Evolutionary conservation across 768 basidiomycete genomes (phyloP).

Genomic region (Pseudohyphozyma bogoriensis): DNA sequence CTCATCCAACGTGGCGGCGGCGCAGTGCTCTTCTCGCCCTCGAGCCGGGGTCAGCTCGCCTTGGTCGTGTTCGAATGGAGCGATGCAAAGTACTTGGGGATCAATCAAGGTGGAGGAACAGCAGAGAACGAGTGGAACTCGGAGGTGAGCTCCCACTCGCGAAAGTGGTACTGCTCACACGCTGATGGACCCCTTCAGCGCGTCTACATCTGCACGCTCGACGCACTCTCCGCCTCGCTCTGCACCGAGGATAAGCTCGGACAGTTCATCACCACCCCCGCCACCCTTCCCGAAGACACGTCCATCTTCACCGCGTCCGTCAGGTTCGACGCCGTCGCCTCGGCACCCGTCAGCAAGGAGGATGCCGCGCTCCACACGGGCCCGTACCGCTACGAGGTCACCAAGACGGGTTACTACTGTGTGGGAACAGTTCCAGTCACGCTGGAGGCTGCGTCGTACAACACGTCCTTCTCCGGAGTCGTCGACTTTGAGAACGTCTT

Average conservation of each 20-base stretch:
- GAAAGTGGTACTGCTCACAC: slow-evolving; percentile 49
- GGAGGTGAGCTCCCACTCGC: slow-evolving; percentile 33
- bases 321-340: slow-evolving; percentile 44
- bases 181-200: slow-evolving; percentile 46
- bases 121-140: slow-evolving; percentile 30
- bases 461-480: slow-evolving; percentile 38
- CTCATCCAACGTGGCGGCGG: not conserved
- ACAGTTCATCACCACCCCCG: slow-evolving; percentile 68
- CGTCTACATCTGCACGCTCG: slow-evolving; percentile 85
- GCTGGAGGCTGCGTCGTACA: slow-evolving; percentile 43
- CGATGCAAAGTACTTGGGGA: slow-evolving; percentile 72
- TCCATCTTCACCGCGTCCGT: slow-evolving; percentile 82
- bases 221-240: slow-evolving; percentile 58
- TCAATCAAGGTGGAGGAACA: slow-evolving; percentile 32
- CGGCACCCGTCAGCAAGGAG: not conserved
- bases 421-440: slow-evolving; percentile 85
- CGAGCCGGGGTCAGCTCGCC: slow-evolving; percentile 76
- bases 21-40: slow-evolving; percentile 59
- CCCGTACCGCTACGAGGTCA: slow-evolving; percentile 72
- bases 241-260: slow-evolving; percentile 65
- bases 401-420: slow-evolving; percentile 89
- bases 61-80: slow-evolving; percentile 95
- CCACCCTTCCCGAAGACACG: slow-evolving; percentile 49
- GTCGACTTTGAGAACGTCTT: slow-evolving; percentile 84
- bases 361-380: slow-evolving; percentile 35